Evolutionary conservation across 805 yeast genomes (phyloP).

Genomic region (Jamesozyma spencerorum): DNA sequence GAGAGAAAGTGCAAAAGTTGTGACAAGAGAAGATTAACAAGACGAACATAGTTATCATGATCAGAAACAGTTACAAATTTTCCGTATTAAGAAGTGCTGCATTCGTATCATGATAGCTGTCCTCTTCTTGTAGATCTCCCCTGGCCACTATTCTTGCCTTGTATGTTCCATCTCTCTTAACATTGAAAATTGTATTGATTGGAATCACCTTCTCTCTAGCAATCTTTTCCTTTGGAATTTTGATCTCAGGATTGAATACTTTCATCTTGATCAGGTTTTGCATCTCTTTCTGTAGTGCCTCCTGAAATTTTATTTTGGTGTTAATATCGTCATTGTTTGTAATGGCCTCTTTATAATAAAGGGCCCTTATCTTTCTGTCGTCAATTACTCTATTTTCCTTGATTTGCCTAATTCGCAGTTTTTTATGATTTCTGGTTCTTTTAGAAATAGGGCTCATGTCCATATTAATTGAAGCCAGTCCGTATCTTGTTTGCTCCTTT

Average conservation of each 20-base stretch:
- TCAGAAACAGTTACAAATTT: constrained; percentile 1
- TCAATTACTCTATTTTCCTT: too few species aligned
- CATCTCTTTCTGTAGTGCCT: constrained; percentile 2
- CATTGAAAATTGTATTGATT: background rate
- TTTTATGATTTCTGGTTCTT: background rate
- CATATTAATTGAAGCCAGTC: background rate
- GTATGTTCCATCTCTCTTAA: constrained; percentile 5
- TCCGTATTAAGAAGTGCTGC: constrained; percentile 2
- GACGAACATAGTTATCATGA: too few species aligned
- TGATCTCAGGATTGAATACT: constrained; percentile 4
- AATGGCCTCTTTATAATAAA: constrained; percentile 8
- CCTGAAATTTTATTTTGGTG: background rate
- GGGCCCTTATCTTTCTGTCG: background rate
- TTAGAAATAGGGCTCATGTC: background rate
- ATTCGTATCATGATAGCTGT: background rate
- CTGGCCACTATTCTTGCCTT: constrained; percentile 4
- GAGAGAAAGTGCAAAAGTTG: too few species aligned
- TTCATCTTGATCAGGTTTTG: constrained; percentile 6
- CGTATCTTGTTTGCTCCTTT: background rate
- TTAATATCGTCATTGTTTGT: constrained; percentile 3
- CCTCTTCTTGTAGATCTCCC: constrained; percentile 4
- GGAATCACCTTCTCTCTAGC: background rate
- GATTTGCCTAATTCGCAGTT: background rate
- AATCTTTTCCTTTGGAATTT: background rate
- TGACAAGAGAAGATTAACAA: too few species aligned